These are phyloP conservation scores for Trichoderma sp. DNA, from an alignment of 2,329 filamentous ascomycete genomes.

Conservation along the genomic window DNA sequence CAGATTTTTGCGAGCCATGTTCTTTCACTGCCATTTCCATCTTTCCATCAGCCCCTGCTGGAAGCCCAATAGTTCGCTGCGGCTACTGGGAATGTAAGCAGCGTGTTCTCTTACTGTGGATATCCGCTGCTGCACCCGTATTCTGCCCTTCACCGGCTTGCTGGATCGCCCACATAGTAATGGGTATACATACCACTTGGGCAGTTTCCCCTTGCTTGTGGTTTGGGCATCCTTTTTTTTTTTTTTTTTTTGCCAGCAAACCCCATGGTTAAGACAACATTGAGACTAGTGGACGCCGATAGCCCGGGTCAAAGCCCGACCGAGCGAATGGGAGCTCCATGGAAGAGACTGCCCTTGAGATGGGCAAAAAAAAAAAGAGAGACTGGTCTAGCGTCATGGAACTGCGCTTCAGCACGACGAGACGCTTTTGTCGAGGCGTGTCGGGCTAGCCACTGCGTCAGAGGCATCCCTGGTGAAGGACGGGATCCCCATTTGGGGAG, in stretches of 20 bases:
- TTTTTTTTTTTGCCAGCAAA: neutral
- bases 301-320: neutral
- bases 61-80: conserved; percentile 5
- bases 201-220: neutral
- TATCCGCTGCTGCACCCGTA: neutral
- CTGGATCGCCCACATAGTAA: neutral
- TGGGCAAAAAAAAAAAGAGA: neutral
- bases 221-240: neutral
- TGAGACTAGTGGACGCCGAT: conserved; percentile 11
- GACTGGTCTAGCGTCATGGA: neutral
- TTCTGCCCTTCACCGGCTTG: neutral
- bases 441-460: neutral
- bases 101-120: neutral
- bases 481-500: neutral
- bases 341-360: neutral
- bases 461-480: neutral
- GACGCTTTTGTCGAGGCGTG: neutral
- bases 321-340: neutral
- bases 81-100: neutral
- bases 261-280: neutral
- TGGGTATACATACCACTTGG: neutral
- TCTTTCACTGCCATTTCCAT: neutral
- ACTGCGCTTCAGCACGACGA: conserved; percentile 1
- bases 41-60: neutral
- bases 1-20: neutral